Percentiles rank a stretch among this genome's conserved stretches.
phyloP scores from a whole-genome alignment of 768 basidiomycete species.

The Cystofilobasidium bisporidii region DNA sequence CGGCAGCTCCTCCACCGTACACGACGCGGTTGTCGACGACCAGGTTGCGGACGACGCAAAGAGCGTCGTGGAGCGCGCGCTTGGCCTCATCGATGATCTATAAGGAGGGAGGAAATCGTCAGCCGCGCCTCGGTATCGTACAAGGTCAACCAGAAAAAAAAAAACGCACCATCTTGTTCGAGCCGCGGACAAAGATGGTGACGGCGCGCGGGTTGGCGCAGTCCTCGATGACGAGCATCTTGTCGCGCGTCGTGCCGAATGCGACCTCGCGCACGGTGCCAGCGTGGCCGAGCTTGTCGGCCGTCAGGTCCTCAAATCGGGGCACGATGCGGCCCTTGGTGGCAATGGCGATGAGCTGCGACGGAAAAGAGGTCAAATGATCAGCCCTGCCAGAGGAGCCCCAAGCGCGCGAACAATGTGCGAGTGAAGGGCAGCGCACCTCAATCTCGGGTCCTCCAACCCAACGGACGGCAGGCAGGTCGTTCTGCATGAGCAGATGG shows the following conservation, averaged over 20 bases:
- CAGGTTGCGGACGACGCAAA: conserved; percentile 92
- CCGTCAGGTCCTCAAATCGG: conserved; percentile 86
- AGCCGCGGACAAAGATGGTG: conserved; percentile 92
- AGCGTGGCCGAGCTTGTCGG: conserved; percentile 83
- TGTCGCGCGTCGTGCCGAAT: conserved; percentile 96
- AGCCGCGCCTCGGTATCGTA: too few relatives aligned
- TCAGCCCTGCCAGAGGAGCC: not conserved
- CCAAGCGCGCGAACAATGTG: not conserved
- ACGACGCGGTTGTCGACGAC: conserved; percentile 93
- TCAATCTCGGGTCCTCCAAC: conserved; percentile 99
- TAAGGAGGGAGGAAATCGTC: too few relatives aligned
- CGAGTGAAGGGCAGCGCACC: conserved; percentile 45
- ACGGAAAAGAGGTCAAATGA: not conserved
- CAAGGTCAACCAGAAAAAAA: not conserved
- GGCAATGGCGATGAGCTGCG: conserved; percentile 89
- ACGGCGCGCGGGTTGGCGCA: conserved; percentile 95
- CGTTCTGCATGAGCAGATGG: conserved; percentile 94
- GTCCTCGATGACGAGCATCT: conserved; percentile 99
- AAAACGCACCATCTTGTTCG: conserved; percentile 88
- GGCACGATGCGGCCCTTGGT: conserved; percentile 98
- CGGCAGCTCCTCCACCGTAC: conserved; percentile 95
- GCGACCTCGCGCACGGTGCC: conserved; percentile 87
- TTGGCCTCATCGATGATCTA: conserved; percentile 99
- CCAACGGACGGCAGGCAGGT: conserved; percentile 94
- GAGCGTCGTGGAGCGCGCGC: conserved; percentile 91